Conservation (phyloP, 352 stramenopile genomes). For the Phytophthora hibernalis region DNA sequence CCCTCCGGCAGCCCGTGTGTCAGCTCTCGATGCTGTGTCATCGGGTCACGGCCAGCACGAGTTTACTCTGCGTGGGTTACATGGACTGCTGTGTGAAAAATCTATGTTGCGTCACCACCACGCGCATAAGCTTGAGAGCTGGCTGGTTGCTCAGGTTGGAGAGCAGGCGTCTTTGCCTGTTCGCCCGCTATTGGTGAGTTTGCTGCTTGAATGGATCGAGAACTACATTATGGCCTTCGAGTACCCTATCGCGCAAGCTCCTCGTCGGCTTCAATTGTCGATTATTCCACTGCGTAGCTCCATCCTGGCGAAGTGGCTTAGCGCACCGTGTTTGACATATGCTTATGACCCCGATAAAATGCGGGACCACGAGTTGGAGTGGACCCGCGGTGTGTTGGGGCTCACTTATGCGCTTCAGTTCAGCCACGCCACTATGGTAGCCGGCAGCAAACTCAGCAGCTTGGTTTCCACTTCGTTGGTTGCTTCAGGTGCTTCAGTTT, state of each 20-base stretch:
- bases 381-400: constrained; percentile 50
- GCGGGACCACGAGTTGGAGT: constrained; percentile 29
- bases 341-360: constrained; percentile 14
- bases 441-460: constrained; percentile 61
- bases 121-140: constrained; percentile 57
- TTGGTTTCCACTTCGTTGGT: constrained; percentile 41
- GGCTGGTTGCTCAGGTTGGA: constrained; percentile 53
- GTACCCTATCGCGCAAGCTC: constrained; percentile 65
- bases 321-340: constrained; percentile 27
- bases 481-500: constrained; percentile 30
- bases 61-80: constrained; percentile 56
- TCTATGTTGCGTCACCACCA: constrained; percentile 75
- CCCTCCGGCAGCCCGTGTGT: constrained; percentile 35
- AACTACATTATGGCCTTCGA: constrained; percentile 83
- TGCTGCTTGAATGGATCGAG: constrained; percentile 76
- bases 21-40: constrained; percentile 36
- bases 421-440: constrained; percentile 59
- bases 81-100: constrained; percentile 68
- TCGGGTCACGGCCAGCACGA: constrained; percentile 50
- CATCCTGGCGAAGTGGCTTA: constrained; percentile 51
- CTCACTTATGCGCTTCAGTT: constrained; percentile 73
- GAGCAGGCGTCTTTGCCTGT: constrained; percentile 51
- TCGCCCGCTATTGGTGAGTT: constrained; percentile 58
- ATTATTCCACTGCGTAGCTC: constrained; percentile 63
- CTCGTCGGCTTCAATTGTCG: constrained; percentile 59